Conservation (phyloP, 176 grass and related monocot genomes). For the Cymbopogon citratus region DNA sequence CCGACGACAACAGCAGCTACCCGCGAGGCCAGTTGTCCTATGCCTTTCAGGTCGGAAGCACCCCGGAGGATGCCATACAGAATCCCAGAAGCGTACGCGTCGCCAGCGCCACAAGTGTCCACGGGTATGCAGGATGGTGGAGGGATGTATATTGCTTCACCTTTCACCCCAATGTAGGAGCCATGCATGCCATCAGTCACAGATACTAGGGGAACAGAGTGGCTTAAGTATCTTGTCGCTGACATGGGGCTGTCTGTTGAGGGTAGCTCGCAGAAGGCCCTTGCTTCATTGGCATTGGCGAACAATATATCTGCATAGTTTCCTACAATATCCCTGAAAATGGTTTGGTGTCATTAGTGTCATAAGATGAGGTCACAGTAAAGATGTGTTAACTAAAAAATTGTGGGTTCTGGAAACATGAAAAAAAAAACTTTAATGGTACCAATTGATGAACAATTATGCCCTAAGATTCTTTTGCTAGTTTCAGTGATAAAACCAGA, state of each 20-base stretch:
- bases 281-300: constrained; percentile 74
- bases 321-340: constrained; percentile 73
- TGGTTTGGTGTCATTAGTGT: constrained; percentile 7
- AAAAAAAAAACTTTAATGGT: background rate
- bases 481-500: background rate
- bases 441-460: constrained; percentile 3
- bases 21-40: constrained; percentile 59
- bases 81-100: constrained; percentile 83
- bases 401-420: background rate
- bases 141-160: constrained; percentile 84
- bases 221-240: constrained; percentile 64
- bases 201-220: constrained; percentile 71
- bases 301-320: constrained; percentile 88
- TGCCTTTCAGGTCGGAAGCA: constrained; percentile 69
- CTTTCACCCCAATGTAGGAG: constrained; percentile 83
- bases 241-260: constrained; percentile 54
- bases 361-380: background rate
- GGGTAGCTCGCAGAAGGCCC: constrained; percentile 52
- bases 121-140: constrained; percentile 57
- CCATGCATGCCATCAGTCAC: constrained; percentile 71
- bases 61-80: constrained; percentile 82
- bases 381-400: background rate
- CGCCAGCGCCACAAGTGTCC: constrained; percentile 88
- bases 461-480: background rate
- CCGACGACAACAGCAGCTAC: constrained; percentile 76